Percentiles rank a stretch among this genome's conserved stretches.
These are phyloP conservation scores for Populus hybrid DNA, from an alignment of 441 rosid genomes.

Conservation along the genomic window DNA sequence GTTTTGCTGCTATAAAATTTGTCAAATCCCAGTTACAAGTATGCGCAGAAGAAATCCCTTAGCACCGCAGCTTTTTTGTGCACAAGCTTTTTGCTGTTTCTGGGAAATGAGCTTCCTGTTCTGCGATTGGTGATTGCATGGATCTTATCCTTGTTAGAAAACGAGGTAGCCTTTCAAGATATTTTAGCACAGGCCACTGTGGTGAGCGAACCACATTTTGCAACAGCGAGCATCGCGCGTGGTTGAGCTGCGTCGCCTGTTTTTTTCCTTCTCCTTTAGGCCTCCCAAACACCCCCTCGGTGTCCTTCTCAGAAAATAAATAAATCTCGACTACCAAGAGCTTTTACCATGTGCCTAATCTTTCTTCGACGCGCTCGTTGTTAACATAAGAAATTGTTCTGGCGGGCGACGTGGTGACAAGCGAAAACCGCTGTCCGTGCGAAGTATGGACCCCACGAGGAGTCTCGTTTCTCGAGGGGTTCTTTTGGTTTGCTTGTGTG, in stretches of 20 bases:
- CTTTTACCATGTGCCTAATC: background rate
- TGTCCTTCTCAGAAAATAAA: too few relatives aligned
- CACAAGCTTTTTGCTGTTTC: background rate
- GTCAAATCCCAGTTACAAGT: background rate
- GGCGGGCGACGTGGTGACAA: background rate
- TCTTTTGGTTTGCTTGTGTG: background rate
- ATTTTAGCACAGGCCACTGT: too few relatives aligned
- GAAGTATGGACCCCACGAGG: background rate
- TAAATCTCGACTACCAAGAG: too few relatives aligned
- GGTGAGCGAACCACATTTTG: too few relatives aligned
- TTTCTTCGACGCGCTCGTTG: background rate
- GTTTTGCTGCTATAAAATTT: background rate
- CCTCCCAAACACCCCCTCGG: too few relatives aligned
- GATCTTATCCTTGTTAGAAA: background rate
- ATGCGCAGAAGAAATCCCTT: background rate
- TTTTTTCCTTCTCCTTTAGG: too few relatives aligned
- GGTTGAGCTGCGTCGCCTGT: too few relatives aligned
- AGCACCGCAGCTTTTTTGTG: constrained; percentile 18
- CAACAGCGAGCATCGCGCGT: too few relatives aligned
- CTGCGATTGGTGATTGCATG: background rate
- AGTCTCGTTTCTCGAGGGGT: too few relatives aligned
- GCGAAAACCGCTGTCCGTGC: constrained; percentile 13
- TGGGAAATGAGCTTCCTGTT: background rate
- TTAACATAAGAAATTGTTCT: background rate
- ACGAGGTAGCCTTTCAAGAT: background rate